Base-by-base conservation (phyloP, 129 eudicot genomes). In the Saussurea involucrata region DNA sequence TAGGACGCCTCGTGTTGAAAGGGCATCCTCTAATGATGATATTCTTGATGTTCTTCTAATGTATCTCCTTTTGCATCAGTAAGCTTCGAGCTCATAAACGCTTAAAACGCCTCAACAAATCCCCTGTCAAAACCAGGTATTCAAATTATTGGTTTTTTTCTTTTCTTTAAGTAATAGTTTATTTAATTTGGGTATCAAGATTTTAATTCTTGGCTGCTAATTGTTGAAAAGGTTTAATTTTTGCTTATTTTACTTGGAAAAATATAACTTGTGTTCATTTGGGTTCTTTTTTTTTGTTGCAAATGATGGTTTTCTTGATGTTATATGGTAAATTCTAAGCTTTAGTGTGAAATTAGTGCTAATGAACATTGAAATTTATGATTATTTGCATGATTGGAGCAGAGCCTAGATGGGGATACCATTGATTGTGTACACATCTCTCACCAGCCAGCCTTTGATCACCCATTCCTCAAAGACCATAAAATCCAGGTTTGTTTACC, bases 361-460 rank as follows among this genome's bases (percentile, higher is more conserved):
- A 57, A 64, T 22, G 33, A 42, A 20, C 18, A 67, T 37, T 74
- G 44, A 37, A 68, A 28, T 74, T 57, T 31, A 74, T 76, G 55
- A 80, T 76, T 76, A 69, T 76, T 22, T 57, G 24, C 66, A 55
- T 86, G 82, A 74, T 58, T 83, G 69, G 20, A 71, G 24, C 94
- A 91, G 97, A 91, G 97, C 82, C 88, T 92, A 83, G 97, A 91
- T 88, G 97, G 97, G 71, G 98, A 93, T 79, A 80, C 67, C 18
- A 93, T 93, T 71, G 98, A 93, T 75, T 93, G 97, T 76, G 89
- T 93, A 40, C 97, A 74, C 86, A 90, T 93, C 83, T 83, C 96
- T 80, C 90, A 93, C 6, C 98, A 90, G 83, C 97, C 98, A 65
- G 98, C 98, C 53, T 88, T 93, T 84, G 98, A 93, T 81, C 98